Conservation (phyloP, 2,329 filamentous ascomycete species). For the Scleromitrula shiraiana region DNA sequence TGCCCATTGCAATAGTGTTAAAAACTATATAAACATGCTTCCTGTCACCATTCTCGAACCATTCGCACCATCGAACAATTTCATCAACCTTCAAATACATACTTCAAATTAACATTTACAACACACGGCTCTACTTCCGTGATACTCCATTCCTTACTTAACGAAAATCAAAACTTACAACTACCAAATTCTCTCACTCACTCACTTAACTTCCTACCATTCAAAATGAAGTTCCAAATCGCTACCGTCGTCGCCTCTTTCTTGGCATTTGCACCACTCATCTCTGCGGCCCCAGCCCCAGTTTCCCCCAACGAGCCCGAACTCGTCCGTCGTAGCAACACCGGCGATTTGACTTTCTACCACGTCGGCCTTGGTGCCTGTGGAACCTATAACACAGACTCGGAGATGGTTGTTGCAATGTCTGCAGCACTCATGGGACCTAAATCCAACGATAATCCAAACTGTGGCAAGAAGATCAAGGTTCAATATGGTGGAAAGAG, state of each 20-base stretch:
- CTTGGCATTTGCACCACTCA: conserved; percentile 6
- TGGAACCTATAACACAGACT: conserved; percentile 49
- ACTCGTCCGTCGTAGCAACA: conserved; percentile 16
- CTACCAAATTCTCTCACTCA: not conserved
- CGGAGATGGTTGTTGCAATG: conserved; percentile 61
- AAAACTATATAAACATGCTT: not conserved
- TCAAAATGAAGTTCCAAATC: conserved; percentile 7
- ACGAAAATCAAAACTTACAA: not conserved
- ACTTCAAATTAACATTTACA: not conserved
- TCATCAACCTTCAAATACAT: not conserved
- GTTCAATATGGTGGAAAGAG: conserved; percentile 55
- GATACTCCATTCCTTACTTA: not conserved
- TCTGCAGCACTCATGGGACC: conserved; percentile 55
- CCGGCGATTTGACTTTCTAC: conserved; percentile 70
- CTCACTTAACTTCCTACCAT: not conserved
- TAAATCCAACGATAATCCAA: conserved; percentile 57
- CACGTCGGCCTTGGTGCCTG: conserved; percentile 61
- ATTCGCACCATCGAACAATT: not conserved
- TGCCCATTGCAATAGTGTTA: not conserved
- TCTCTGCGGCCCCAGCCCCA: conserved; percentile 3
- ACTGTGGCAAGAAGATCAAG: conserved; percentile 62
- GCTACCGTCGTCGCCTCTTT: not conserved
- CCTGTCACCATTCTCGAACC: not conserved
- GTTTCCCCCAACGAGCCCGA: conserved; percentile 3
- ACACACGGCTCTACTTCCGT: not conserved